phyloP scores from a whole-genome alignment of 1,284 basidiomycete species.

The Leccinum fallax region DNA sequence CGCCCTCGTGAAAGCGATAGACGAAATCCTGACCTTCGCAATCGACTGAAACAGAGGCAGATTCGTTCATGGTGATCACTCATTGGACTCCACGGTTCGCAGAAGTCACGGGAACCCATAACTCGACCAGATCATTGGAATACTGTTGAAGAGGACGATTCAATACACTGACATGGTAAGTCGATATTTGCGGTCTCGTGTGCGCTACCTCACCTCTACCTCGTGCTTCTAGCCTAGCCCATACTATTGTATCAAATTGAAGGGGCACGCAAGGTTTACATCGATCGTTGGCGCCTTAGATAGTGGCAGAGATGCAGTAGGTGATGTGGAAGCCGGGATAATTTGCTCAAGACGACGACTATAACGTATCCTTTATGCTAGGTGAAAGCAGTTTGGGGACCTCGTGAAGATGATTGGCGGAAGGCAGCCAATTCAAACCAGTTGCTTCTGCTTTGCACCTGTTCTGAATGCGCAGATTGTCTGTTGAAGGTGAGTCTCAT shows the following conservation, averaged over 20 bases:
- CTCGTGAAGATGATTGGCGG: background rate
- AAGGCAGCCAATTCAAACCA: background rate
- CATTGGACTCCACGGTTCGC: background rate
- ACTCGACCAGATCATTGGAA: background rate
- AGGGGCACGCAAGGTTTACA: background rate
- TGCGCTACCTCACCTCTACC: background rate
- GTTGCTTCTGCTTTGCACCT: background rate
- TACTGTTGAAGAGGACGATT: background rate
- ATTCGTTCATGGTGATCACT: background rate
- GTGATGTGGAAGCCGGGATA: background rate
- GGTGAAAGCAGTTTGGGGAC: background rate
- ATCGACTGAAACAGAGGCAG: background rate
- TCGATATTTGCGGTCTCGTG: background rate
- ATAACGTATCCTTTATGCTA: background rate
- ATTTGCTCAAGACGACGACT: background rate
- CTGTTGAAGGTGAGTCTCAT: background rate
- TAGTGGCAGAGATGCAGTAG: background rate
- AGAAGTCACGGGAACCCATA: background rate
- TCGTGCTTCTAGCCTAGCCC: background rate
- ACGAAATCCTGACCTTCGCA: background rate
- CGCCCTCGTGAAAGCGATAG: background rate
- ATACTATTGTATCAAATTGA: background rate
- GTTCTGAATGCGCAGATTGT: background rate
- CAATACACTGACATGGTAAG: background rate
- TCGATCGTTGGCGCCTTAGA: background rate